Base-by-base conservation (phyloP, 352 stramenopile genomes). In the Phytopythium oedochilum region DNA sequence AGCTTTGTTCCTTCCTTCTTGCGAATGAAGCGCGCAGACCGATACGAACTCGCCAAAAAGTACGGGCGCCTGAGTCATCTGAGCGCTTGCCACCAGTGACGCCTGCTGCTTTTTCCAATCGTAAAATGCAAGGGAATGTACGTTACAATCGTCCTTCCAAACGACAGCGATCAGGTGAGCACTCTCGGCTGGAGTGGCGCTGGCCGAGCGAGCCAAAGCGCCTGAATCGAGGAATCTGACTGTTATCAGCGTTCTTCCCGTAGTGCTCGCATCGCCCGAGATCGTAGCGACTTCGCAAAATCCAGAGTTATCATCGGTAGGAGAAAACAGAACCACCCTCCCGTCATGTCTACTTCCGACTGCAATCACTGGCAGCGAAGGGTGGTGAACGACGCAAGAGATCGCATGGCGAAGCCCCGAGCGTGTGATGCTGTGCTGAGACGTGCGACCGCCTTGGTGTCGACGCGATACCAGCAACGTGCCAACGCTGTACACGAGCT, bases 41-140 rank as follows among this genome's bases (percentile, higher is more conserved):
- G 35, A 54, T 2, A 35, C 47, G 55, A 89, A 89, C 48, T 75
- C 74, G 1, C 75, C 72, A 47, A 88, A 91, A 0, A 87, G 48
- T 7, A 89, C 74, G 2, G 77, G 81, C 3, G 79, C 39, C 9
- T 60, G 57, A 5, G 81, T 88, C 68, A 88, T 89, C 12, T 74
- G 32, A 3, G 65, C 55, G 31, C 78, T 56, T 3, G 59, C 52
- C 20, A 78, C 28, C 31, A 70, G 17, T n/a, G 71, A 49, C 10
- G 68, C 51, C 2, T 42, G 42, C 17, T 67, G 53, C 28, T 70
- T 68, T 15, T 68, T 78, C 72, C 72, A 85, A 11, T 57, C 58
- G 50, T 83, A 81, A 40, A 83, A 69, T 5, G 53, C 55, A 23
- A 89, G 47, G 14, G 62, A 75, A 65, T 86, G 70, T 31, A 85